These are phyloP conservation scores for Penicillium hesseltinei DNA, from an alignment of 2,329 filamentous ascomycete genomes.

Conservation along the genomic window DNA sequence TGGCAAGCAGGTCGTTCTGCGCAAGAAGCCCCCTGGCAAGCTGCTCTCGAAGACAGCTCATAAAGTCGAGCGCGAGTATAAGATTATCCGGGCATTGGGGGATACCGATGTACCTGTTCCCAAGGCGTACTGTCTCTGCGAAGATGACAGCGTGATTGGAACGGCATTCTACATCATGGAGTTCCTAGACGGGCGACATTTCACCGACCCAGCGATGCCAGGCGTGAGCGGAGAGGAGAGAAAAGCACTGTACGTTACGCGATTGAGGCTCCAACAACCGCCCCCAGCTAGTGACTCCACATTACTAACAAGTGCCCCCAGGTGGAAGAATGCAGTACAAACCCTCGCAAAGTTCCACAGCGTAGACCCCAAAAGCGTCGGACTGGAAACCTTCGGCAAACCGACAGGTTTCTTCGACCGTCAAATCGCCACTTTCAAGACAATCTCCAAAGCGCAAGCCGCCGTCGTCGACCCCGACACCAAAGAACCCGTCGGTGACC, in stretches of 20 bases:
- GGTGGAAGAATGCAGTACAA: slow-evolving; percentile 78
- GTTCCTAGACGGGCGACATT: slow-evolving; percentile 89
- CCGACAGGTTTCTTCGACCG: slow-evolving; percentile 76
- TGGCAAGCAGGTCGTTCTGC: slow-evolving; percentile 76
- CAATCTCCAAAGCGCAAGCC: slow-evolving; percentile 76
- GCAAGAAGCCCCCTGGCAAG: slow-evolving; percentile 96
- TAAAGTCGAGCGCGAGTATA: slow-evolving; percentile 93
- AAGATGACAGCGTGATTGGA: slow-evolving; percentile 75
- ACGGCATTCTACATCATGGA: slow-evolving; percentile 98
- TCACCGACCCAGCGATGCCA: slow-evolving; percentile 83
- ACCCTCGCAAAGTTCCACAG: slow-evolving; percentile 84
- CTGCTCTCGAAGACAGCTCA: slow-evolving; percentile 92
- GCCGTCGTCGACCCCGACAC: slow-evolving; percentile 73
- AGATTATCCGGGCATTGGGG: slow-evolving; percentile 79
- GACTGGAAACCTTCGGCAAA: slow-evolving; percentile 71
- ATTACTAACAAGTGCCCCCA: slow-evolving; percentile 27
- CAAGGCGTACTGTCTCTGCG: slow-evolving; percentile 77
- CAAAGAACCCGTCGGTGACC: slow-evolving; percentile 69
- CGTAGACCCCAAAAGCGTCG: slow-evolving; percentile 64
- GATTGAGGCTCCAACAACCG: slow-evolving; percentile 3
- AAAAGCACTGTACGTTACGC: slow-evolving; percentile 60
- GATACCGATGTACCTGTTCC: slow-evolving; percentile 82
- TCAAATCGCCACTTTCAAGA: slow-evolving; percentile 78
- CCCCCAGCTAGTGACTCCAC: not conserved
- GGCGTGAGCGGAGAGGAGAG: slow-evolving; percentile 67